These are phyloP conservation scores for Tetragonia tetragonoides DNA, from an alignment of 148 eudicot species.

Conservation along the genomic window DNA sequence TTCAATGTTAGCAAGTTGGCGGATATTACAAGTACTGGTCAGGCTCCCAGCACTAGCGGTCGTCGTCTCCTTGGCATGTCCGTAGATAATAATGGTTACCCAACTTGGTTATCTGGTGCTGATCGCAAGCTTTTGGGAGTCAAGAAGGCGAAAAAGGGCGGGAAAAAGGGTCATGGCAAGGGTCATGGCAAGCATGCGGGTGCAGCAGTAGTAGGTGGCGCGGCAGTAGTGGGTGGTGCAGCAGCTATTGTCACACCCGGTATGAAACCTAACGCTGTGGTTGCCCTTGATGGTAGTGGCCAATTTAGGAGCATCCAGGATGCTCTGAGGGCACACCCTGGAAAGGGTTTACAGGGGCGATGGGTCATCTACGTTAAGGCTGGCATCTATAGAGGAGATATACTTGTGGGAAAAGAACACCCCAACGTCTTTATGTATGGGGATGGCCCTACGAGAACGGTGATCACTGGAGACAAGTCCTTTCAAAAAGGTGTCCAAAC, in stretches of 20 bases:
- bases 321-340: slow-evolving; percentile 44
- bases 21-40: not conserved
- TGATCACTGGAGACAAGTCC: slow-evolving; percentile 43
- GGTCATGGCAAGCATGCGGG: not conserved
- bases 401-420: slow-evolving; percentile 33
- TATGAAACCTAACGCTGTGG: slow-evolving; percentile 38
- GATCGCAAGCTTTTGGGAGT: slow-evolving; percentile 41
- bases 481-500: slow-evolving; percentile 19
- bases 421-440: slow-evolving; percentile 48
- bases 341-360: slow-evolving; percentile 28
- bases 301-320: slow-evolving; percentile 40
- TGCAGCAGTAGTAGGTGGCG: slow-evolving; percentile 10
- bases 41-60: not conserved
- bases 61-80: slow-evolving; percentile 32
- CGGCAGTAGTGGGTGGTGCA: slow-evolving; percentile 7
- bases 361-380: slow-evolving; percentile 54
- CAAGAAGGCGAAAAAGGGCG: not conserved
- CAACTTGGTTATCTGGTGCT: slow-evolving; percentile 43
- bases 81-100: slow-evolving; percentile 31
- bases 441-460: slow-evolving; percentile 50
- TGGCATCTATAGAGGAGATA: slow-evolving; percentile 45
- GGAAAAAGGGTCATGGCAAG: not conserved
- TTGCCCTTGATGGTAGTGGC: slow-evolving; percentile 58
- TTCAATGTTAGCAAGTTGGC: slow-evolving; percentile 27
- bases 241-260: not conserved